Evolutionary conservation across 306 rosid species (phyloP).

Genomic region (Ziziphus jujuba): DNA sequence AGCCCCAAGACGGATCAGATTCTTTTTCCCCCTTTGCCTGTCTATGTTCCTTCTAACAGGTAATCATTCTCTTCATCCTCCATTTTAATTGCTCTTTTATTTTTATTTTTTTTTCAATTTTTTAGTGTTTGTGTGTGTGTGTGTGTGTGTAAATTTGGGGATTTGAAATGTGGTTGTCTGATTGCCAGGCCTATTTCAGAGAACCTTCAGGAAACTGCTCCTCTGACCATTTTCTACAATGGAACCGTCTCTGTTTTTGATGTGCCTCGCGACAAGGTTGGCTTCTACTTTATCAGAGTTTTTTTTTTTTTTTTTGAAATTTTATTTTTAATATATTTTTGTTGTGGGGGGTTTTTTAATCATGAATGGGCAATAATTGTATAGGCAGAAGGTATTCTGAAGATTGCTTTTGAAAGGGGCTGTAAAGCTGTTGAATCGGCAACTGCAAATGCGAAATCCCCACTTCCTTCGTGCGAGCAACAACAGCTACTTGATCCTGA

Average conservation of each 20-base stretch:
- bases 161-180: neutral
- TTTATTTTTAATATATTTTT: neutral
- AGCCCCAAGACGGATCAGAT: slow-evolving; percentile 21
- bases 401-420: slow-evolving; percentile 31
- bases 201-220: slow-evolving; percentile 23
- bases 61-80: neutral
- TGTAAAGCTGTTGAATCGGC: neutral
- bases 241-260: slow-evolving; percentile 45
- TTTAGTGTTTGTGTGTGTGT: neutral
- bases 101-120: neutral
- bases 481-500: slow-evolving; percentile 18
- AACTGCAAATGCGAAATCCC: slow-evolving; percentile 4
- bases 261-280: slow-evolving; percentile 42
- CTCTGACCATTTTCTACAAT: slow-evolving; percentile 47
- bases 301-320: no score
- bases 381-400: slow-evolving; percentile 43
- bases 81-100: neutral
- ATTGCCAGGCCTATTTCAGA: slow-evolving; percentile 6
- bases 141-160: neutral
- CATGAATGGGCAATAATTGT: neutral
- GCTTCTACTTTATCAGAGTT: neutral
- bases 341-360: neutral
- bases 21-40: slow-evolving; percentile 22
- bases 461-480: slow-evolving; percentile 17
- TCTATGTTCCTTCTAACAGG: slow-evolving; percentile 18